phyloP scores from a whole-genome alignment of 2,329 filamentous ascomycete genomes.

The Emergomyces orientalis region DNA sequence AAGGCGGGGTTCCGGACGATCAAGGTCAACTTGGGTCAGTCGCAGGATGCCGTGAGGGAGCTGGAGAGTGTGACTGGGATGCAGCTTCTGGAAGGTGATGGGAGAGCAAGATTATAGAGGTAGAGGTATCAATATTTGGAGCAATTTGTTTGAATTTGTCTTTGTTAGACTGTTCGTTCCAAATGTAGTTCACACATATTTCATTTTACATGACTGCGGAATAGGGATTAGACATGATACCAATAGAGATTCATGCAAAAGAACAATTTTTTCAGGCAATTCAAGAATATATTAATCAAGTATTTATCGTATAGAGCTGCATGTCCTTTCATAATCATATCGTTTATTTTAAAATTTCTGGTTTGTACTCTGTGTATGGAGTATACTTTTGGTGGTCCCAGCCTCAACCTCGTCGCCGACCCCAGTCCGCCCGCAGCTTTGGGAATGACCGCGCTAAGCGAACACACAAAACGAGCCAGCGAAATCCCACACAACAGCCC shows the following conservation, averaged over 20 bases:
- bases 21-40: slow-evolving; percentile 70
- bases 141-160: background rate
- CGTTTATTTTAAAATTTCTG: background rate
- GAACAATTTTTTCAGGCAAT: background rate
- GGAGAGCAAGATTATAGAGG: slow-evolving; percentile 29
- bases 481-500: slow-evolving; percentile 20
- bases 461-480: slow-evolving; percentile 35
- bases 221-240: background rate
- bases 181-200: background rate
- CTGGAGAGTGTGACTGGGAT: slow-evolving; percentile 68
- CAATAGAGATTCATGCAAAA: background rate
- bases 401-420: slow-evolving; percentile 32
- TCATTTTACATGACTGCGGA: too few species aligned
- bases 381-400: background rate
- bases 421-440: slow-evolving; percentile 20
- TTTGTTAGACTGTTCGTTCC: background rate
- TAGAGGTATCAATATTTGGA: background rate
- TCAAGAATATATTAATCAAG: background rate
- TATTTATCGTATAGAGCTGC: background rate
- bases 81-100: slow-evolving; percentile 29
- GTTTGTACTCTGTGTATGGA: background rate
- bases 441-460: slow-evolving; percentile 34
- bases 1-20: slow-evolving; percentile 69
- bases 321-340: background rate
- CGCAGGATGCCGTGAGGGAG: slow-evolving; percentile 71